These are phyloP conservation scores for Colletotrichum incanum DNA, from an alignment of 2,329 filamentous ascomycete genomes.

Conservation along the genomic window DNA sequence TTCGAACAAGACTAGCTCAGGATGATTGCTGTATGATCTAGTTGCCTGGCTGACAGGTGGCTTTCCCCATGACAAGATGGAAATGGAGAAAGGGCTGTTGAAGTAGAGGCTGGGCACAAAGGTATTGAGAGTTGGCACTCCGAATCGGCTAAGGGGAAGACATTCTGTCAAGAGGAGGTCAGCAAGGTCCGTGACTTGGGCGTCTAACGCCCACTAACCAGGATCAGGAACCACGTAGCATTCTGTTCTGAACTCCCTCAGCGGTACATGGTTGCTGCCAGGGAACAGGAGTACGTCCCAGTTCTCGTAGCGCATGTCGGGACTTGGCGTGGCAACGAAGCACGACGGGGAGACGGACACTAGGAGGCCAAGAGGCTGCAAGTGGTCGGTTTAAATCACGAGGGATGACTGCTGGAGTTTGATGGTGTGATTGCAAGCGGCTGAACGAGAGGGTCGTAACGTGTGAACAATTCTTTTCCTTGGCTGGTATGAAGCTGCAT, in stretches of 20 bases:
- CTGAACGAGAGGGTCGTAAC: background rate
- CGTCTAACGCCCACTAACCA: slow-evolving; percentile 51
- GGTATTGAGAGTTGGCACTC: slow-evolving; percentile 78
- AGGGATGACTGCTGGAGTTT: too few relatives aligned
- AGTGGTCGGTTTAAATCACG: background rate
- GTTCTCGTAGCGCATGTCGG: slow-evolving; percentile 84
- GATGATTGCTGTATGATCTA: slow-evolving; percentile 68
- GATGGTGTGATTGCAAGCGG: background rate
- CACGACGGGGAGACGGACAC: background rate
- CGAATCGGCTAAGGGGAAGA: slow-evolving; percentile 63
- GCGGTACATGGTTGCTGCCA: slow-evolving; percentile 74
- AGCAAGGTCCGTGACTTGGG: background rate
- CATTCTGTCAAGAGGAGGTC: slow-evolving; percentile 58
- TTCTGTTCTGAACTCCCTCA: slow-evolving; percentile 86
- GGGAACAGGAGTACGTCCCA: slow-evolving; percentile 92
- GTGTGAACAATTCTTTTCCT: background rate
- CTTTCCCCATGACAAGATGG: slow-evolving; percentile 81
- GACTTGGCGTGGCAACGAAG: slow-evolving; percentile 34
- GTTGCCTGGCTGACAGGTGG: slow-evolving; percentile 73
- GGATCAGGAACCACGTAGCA: slow-evolving; percentile 78
- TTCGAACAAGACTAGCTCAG: slow-evolving; percentile 74
- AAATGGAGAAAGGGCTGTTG: slow-evolving; percentile 77
- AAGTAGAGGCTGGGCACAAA: slow-evolving; percentile 77
- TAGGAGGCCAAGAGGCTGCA: background rate
- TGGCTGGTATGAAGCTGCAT: background rate